phyloP scores from a whole-genome alignment of 345 rosid species.

The Conringia planisiliqua region DNA sequence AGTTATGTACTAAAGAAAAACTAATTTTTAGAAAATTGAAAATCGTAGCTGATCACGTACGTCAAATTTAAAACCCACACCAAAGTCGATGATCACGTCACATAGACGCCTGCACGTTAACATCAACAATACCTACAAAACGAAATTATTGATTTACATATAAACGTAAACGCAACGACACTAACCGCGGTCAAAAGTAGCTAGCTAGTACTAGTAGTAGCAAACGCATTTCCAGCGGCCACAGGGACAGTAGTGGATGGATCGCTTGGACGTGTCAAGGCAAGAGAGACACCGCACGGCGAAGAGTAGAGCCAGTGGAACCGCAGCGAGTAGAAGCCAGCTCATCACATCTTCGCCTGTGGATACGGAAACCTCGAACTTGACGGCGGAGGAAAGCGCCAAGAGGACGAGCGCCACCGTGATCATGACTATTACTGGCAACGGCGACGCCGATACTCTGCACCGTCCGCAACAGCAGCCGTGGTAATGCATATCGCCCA shows the following conservation, averaged over 20 bases:
- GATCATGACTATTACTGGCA: constrained; percentile 45
- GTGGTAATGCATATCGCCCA: constrained; percentile 33
- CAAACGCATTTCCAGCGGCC: constrained; percentile 43
- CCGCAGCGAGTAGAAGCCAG: constrained; percentile 40
- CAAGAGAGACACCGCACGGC: constrained; percentile 39
- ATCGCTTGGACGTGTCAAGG: constrained; percentile 24
- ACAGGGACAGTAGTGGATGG: constrained; percentile 32
- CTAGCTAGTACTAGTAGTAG: constrained; percentile 29
- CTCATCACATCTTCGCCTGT: constrained; percentile 35
- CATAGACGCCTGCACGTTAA: constrained; percentile 7
- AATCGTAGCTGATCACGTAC: not conserved
- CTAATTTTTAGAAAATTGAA: not conserved
- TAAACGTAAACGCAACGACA: constrained; percentile 22
- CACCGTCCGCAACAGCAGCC: constrained; percentile 47
- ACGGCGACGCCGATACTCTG: constrained; percentile 26
- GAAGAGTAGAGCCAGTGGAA: constrained; percentile 28
- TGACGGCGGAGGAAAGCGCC: constrained; percentile 38
- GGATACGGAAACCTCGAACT: constrained; percentile 32
- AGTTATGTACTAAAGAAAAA: not conserved
- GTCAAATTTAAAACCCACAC: constrained; percentile 5
- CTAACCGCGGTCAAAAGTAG: constrained; percentile 21
- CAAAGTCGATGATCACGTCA: constrained; percentile 10
- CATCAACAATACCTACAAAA: constrained; percentile 6
- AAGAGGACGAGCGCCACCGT: constrained; percentile 41
- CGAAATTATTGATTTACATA: constrained; percentile 3